A percentile compares a stretch with the other conserved stretches of the same genome.
Evolutionary conservation across 2,329 filamentous ascomycete genomes (phyloP).

Genomic region (Cladosporium sp.): DNA sequence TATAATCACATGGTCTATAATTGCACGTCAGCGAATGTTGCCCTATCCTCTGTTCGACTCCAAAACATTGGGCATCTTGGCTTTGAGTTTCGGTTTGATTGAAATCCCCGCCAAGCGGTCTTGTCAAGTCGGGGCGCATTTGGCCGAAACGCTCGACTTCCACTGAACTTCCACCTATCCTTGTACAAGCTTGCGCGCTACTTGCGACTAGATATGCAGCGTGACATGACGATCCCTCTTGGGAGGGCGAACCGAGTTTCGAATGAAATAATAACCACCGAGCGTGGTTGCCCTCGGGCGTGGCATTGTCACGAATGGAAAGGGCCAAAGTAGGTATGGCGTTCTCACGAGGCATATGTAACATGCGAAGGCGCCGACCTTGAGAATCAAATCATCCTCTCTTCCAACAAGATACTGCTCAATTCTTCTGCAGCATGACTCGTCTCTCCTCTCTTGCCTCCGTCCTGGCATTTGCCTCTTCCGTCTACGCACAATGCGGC

Average conservation of each 20-base stretch:
- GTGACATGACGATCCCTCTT: constrained; percentile 2
- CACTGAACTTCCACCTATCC: constrained; percentile 10
- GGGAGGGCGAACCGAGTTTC: not conserved
- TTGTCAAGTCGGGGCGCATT: constrained; percentile 5
- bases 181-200: not conserved
- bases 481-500: constrained; percentile 40
- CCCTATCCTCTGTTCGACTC: too few species aligned
- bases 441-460: constrained; percentile 34
- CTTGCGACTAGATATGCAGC: constrained; percentile 1
- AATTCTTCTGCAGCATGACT: constrained; percentile 29
- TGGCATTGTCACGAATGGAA: not conserved
- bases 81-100: constrained; percentile 1
- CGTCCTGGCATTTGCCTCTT: constrained; percentile 38
- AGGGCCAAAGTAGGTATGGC: not conserved
- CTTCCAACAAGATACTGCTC: not conserved
- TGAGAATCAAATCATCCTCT: not conserved
- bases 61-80: not conserved
- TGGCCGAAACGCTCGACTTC: not conserved
- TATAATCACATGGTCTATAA: too few species aligned
- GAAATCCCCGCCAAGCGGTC: not conserved
- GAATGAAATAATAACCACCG: not conserved
- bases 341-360: not conserved
- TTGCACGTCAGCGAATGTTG: too few species aligned
- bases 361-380: not conserved
- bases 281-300: not conserved